Evolutionary conservation across 345 rosid species (phyloP), one percentile per base, ranked within the genome.

Genomic region (Camelina laxa): DNA sequence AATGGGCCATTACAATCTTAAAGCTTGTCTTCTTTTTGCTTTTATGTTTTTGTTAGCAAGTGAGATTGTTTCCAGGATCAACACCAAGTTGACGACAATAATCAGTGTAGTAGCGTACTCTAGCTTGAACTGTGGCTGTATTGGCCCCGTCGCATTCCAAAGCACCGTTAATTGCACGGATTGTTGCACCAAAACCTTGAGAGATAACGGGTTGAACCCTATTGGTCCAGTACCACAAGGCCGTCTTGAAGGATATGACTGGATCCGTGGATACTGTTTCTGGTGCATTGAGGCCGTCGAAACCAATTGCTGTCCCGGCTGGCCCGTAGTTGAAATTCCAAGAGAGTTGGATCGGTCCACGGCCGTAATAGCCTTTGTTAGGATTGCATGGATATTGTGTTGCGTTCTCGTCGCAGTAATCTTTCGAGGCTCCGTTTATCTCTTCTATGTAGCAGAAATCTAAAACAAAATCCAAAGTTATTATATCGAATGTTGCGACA

Each of bases 111-210:
- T 84, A 87, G 27, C 69, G 48, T 63, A 86, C 67, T 7, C 91
- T 79, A 3, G 77, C 69, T 68, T 80, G 83, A 16, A 88, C 88
- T 0, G 85, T 38, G 5, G 72, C 79, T 15, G 83, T 11, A 41
- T 82, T 84, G 5, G 77, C 76, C 0, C 89, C 92, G 6, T 84
- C 77, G 44, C 92, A 90, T 15, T 87, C 96, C 17, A 79, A 20
- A 4, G 79, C 79, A 0, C 92, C 83, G 55, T 90, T 90, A 21
- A 87, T 86, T 75, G 89, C 91, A 1, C 84, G 73, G 58, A 86
- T 87, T 33, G 91, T 87, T 50, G 88, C 85, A 6, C 96, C 96
- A 35, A 90, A 90, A 4, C 95, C 97, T 72, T 86, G 85, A 62
- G 59, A n/a, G 0, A 86, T 15, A 3, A 86, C 87, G 0, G 92